Conservation (phyloP, 106 monocot species). For the Triglochin maritima region DNA sequence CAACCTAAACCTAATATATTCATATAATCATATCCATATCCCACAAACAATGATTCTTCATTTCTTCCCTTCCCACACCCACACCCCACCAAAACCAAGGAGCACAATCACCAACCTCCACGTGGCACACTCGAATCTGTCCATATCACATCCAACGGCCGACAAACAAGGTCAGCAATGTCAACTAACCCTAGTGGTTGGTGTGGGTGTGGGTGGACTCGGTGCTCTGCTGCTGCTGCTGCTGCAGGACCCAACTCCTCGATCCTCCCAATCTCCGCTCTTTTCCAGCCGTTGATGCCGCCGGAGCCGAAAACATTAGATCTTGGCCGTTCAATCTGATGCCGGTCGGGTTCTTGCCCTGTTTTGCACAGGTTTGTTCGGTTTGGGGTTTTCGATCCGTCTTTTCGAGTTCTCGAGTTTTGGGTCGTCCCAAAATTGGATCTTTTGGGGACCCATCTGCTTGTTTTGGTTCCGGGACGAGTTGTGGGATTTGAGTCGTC, state of each 20-base stretch:
- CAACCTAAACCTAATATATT: no score
- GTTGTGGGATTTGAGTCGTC: background rate
- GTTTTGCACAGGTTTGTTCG: no score
- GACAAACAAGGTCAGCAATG: no score
- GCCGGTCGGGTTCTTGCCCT: background rate
- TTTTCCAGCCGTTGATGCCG: background rate
- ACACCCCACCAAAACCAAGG: no score
- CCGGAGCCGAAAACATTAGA: background rate
- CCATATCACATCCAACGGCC: no score
- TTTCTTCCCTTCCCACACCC: no score
- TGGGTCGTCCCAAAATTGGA: background rate
- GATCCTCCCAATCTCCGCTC: background rate
- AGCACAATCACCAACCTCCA: no score
- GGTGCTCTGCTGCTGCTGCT: background rate
- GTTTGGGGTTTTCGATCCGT: background rate
- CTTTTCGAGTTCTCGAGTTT: background rate
- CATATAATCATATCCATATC: no score
- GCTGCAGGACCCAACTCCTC: no score
- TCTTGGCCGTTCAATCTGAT: background rate
- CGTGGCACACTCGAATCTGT: no score
- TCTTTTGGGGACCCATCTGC: background rate
- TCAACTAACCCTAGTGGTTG: background rate
- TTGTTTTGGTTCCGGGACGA: background rate
- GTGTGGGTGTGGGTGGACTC: constrained; percentile 2
- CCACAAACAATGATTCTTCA: no score